These are phyloP conservation scores for Cerioporus squamosus DNA, from an alignment of 1,284 basidiomycete species.

Conservation along the genomic window DNA sequence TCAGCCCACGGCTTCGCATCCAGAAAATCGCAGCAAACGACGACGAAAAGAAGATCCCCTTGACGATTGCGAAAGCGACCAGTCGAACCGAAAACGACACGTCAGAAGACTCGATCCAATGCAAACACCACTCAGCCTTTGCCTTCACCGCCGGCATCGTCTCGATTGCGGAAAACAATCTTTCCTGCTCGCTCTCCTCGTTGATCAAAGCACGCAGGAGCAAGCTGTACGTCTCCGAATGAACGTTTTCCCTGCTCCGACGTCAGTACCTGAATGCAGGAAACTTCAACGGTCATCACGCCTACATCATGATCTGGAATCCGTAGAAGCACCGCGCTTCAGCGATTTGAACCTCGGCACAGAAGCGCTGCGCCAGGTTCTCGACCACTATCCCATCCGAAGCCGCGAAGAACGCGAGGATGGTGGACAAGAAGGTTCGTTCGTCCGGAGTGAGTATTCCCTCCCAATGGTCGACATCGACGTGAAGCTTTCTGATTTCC, in stretches of 20 bases:
- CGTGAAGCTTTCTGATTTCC: slow-evolving; percentile 72
- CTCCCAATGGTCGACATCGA: slow-evolving; percentile 74
- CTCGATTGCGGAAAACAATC: slow-evolving; percentile 92
- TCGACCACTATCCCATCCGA: slow-evolving; percentile 83
- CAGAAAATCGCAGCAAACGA: slow-evolving; percentile 96
- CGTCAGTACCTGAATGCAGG: background rate
- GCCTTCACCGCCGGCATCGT: slow-evolving; percentile 89
- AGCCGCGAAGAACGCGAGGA: slow-evolving; percentile 77
- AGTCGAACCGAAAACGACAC: slow-evolving; percentile 91
- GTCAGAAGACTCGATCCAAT: slow-evolving; percentile 85
- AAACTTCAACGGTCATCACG: too few relatives aligned
- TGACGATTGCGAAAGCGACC: slow-evolving; percentile 96
- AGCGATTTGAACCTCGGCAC: slow-evolving; percentile 71
- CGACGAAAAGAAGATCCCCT: slow-evolving; percentile 97
- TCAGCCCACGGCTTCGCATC: slow-evolving; percentile 97
- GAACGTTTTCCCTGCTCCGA: slow-evolving; percentile 54
- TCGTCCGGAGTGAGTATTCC: slow-evolving; percentile 75
- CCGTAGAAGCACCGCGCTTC: slow-evolving; percentile 83
- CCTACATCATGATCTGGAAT: slow-evolving; percentile 78
- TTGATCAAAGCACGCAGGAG: slow-evolving; percentile 52
- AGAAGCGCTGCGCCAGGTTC: slow-evolving; percentile 78
- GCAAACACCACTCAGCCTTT: slow-evolving; percentile 93
- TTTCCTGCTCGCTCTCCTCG: slow-evolving; percentile 80
- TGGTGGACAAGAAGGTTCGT: slow-evolving; percentile 75
- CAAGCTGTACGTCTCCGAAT: slow-evolving; percentile 79